These are phyloP conservation scores for Rheum nobile DNA, from an alignment of 148 eudicot species.

Conservation along the genomic window DNA sequence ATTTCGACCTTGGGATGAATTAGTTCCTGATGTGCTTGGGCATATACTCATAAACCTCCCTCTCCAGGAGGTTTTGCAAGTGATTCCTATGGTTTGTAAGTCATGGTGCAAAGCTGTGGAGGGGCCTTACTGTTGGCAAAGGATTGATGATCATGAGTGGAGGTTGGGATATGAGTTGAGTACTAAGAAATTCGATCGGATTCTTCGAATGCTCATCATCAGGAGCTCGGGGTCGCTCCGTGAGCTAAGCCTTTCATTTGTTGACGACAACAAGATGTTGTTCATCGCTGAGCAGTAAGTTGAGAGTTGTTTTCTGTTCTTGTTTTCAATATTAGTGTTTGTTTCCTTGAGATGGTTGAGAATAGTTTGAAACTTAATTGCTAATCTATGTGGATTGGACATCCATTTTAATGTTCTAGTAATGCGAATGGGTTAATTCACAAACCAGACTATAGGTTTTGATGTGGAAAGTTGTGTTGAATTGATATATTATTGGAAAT, in stretches of 20 bases:
- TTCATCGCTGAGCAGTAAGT: slow-evolving; percentile 56
- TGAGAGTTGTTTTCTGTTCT: too few species aligned
- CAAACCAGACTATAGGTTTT: too few species aligned
- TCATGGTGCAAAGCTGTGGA: slow-evolving; percentile 47
- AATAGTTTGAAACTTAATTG: too few species aligned
- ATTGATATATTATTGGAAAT: too few species aligned
- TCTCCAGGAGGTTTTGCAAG: slow-evolving; percentile 38
- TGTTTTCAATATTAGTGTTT: too few species aligned
- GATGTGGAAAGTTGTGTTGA: too few species aligned
- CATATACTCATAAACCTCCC: slow-evolving; percentile 36
- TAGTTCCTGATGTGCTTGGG: slow-evolving; percentile 57
- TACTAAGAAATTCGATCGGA: neutral
- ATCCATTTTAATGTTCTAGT: too few species aligned
- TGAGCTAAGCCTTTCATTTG: slow-evolving; percentile 40
- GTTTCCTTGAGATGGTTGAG: slow-evolving; percentile 20
- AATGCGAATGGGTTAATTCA: too few species aligned
- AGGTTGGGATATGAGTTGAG: slow-evolving; percentile 7
- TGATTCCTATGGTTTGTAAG: slow-evolving; percentile 62
- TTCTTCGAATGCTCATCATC: slow-evolving; percentile 40
- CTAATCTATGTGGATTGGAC: too few species aligned
- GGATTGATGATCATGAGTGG: slow-evolving; percentile 51
- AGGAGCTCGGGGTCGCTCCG: slow-evolving; percentile 42
- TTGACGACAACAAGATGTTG: slow-evolving; percentile 32
- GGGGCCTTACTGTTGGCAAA: slow-evolving; percentile 70
- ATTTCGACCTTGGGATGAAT: slow-evolving; percentile 42